Evolutionary conservation across 1,284 basidiomycete genomes (phyloP), one percentile per base, ranked within the genome.

Genomic region (Tylopilus sp.): DNA sequence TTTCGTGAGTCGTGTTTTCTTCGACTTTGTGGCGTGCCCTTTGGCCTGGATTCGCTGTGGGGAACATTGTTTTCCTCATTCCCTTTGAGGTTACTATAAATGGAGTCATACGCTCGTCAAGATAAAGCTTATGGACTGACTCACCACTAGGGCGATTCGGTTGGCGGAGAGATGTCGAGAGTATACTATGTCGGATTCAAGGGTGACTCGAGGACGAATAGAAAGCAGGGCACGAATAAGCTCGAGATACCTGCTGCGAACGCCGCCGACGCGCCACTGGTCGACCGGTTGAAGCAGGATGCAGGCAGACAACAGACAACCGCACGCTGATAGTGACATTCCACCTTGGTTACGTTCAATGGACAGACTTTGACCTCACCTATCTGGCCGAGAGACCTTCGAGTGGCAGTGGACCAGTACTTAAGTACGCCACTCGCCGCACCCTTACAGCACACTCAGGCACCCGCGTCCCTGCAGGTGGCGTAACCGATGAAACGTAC

Each of bases 101-200:
- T 52, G 56, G 59, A 9, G 31, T 46, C 29, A 1, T 46, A 29
- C 47, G 25, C 43, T 44, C 35, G 25, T 36, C 21, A 37, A 15
- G 35, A 54, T 61, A 49, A 61, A 11, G 11, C 11, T 59, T 55
- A 41, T 25, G 18, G 34, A 55, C 26, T 40, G 53, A 21, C n/a
- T n/a, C n/a, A 49, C 55, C 38, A 33, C 26, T 15, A 88, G 88
- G 80, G 77, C 49, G 79, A 90, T 44, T 73, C 89, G 1, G 72
- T 74, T 4, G 84, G 82, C 2, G 81, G 75, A 23, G 83, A 87
- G 8, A 60, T 69, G 6, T 78, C 84, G 2, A 72, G 82, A 33
- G 67, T 92, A 37, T 92, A 85, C 60, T 92, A 82, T 61, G 62
- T 91, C 43, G 90, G 90, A 12, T 92, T 92, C 73, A 84, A 82